Base-by-base conservation (phyloP, 2,329 filamentous ascomycete species). In the Aspergillus sp. region DNA sequence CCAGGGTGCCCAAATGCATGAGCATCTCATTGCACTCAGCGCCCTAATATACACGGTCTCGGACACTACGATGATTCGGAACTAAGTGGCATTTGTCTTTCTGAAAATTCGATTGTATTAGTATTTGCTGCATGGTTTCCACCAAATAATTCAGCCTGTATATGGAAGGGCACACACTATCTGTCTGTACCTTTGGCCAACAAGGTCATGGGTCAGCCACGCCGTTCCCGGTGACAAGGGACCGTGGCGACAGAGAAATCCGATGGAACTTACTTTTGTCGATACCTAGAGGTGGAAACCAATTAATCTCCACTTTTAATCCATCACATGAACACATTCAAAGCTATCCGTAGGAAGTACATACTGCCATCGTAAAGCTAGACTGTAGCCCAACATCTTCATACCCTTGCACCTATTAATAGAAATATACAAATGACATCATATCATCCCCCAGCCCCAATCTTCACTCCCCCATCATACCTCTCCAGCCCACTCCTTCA, bases 111-210 rank as follows among this genome's bases (percentile, higher is more conserved):
- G 53, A 17, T 45, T 55, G 53, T 55, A 55, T 45, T 47, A 45
- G 19, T 55, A 47, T 55, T 47, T 21, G 32, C 53, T 47, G 28
- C 43, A 55, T 55, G 41, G 28, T 55, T 55, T 45, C 39, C 53
- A 32, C 23, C n/a, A 25, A 21, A 30, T 36, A 13, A 43, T 55
- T 45, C 39, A 32, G 53, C 53, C 53, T 55, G 53, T 55, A 32
- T 28, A 36, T 36, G 21, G 53, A 36, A 15, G 41, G 21, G 21
- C 38, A 38, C 39, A 55, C 39, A 12, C 43, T 43, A 25, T 12
- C 15, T 38, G 15, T 45, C 25, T 6, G 43, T 21, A 28, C 25
- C 19, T 39, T 21, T 47, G 5, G 39, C 41, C 41, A 13, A 28
- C 30, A 5, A 52, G 32, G 50, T 15, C 32, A 32, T 25, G 5